phyloP scores from a whole-genome alignment of 805 yeast species.

The Metschnikowia reukaufii region DNA sequence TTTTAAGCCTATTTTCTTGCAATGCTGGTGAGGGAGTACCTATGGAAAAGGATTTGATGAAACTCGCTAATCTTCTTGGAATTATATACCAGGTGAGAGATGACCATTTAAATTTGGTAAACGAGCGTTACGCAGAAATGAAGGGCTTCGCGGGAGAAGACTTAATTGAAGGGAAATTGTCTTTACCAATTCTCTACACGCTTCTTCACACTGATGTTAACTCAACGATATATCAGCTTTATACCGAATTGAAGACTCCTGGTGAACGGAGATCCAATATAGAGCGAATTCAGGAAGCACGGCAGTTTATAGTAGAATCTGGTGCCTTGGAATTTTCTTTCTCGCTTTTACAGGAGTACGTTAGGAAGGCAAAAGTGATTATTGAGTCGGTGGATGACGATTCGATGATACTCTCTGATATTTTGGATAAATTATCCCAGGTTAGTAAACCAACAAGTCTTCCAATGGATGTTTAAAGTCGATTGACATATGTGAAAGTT shows the following conservation, averaged over 20 bases:
- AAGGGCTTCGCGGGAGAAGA: constrained; percentile 78
- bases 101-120: constrained; percentile 71
- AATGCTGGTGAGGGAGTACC: constrained; percentile 12
- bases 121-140: constrained; percentile 53
- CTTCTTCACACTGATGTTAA: constrained; percentile 5
- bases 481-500: not conserved
- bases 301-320: constrained; percentile 10
- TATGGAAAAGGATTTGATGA: constrained; percentile 36
- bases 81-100: constrained; percentile 82
- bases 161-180: constrained; percentile 83
- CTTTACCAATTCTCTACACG: constrained; percentile 76
- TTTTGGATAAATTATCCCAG: constrained; percentile 3
- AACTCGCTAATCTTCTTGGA: constrained; percentile 76
- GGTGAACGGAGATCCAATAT: constrained; percentile 14
- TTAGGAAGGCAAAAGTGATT: constrained; percentile 20
- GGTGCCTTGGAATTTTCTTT: constrained; percentile 29
- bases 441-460: constrained; percentile 3
- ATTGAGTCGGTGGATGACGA: not conserved
- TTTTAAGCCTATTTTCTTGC: constrained; percentile 28
- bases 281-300: constrained; percentile 12
- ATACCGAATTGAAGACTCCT: constrained; percentile 18
- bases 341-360: constrained; percentile 23
- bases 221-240: constrained; percentile 26
- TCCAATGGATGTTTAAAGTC: too few relatives aligned
- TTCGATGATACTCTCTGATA: not conserved